Percentiles rank a stretch among this genome's conserved stretches.
These are phyloP conservation scores for Phialemoniopsis sp. DNA, from an alignment of 2,329 filamentous ascomycete genomes.

Conservation along the genomic window DNA sequence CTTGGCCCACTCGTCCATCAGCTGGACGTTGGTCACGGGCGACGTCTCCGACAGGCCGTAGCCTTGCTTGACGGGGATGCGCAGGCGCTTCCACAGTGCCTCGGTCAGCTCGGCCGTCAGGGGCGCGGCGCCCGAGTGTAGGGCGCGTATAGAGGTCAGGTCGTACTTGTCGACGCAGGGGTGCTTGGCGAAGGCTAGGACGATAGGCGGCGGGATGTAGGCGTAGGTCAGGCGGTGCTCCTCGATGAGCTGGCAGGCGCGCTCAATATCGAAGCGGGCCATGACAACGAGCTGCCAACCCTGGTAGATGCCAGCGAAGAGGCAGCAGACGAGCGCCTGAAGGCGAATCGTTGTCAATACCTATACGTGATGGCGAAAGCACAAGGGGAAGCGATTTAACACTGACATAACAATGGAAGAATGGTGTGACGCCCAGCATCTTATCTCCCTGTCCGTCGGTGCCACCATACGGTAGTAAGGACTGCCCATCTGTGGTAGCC, in stretches of 20 bases:
- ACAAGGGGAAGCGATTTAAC: no score
- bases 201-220: slow-evolving; percentile 81
- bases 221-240: slow-evolving; percentile 70
- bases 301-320: slow-evolving; percentile 63
- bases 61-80: slow-evolving; percentile 82
- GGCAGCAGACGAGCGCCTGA: slow-evolving; percentile 63
- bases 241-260: slow-evolving; percentile 74
- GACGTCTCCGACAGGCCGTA: slow-evolving; percentile 88
- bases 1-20: slow-evolving; percentile 71
- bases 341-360: no score
- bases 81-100: slow-evolving; percentile 67
- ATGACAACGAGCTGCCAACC: slow-evolving; percentile 68
- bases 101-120: slow-evolving; percentile 77
- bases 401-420: slow-evolving; percentile 85
- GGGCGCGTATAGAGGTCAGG: slow-evolving; percentile 71
- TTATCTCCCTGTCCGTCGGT: slow-evolving; percentile 62
- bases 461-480: slow-evolving; percentile 54
- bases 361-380: no score
- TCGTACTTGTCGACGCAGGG: slow-evolving; percentile 78
- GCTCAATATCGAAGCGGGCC: slow-evolving; percentile 76
- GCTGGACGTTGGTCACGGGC: slow-evolving; percentile 71
- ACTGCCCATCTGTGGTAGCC: slow-evolving; percentile 44
- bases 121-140: slow-evolving; percentile 86
- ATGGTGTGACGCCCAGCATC: slow-evolving; percentile 76
- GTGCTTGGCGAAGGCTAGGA: slow-evolving; percentile 76